A percentile compares a stretch with the other conserved stretches of the same genome.
Conservation (phyloP, 345 rosid genomes). For the Lumnitzera racemosa region DNA sequence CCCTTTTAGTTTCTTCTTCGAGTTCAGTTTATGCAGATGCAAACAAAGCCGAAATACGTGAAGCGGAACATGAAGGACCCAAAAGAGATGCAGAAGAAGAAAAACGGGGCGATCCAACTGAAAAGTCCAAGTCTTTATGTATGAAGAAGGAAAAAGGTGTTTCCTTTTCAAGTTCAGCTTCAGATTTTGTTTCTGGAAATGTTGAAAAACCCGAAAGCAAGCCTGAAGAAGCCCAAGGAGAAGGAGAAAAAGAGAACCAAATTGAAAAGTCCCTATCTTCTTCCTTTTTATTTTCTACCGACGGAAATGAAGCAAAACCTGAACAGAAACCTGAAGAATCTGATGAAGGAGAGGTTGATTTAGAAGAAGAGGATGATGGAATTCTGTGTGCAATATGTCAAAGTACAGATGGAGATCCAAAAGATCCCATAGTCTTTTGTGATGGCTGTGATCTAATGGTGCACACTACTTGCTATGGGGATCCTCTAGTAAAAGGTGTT, state of each 20-base stretch:
- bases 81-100: not conserved
- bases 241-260: constrained; percentile 19
- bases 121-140: too few relatives aligned
- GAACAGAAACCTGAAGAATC: not conserved
- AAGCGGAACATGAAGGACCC: too few relatives aligned
- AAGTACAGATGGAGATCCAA: constrained; percentile 90
- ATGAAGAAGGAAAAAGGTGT: too few relatives aligned
- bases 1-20: too few relatives aligned
- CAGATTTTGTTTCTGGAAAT: too few relatives aligned
- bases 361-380: constrained; percentile 48
- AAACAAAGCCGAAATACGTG: too few relatives aligned
- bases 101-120: not conserved
- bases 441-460: constrained; percentile 97
- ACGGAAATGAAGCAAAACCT: not conserved
- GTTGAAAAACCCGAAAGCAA: too few relatives aligned
- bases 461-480: constrained; percentile 80
- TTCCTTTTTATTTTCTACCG: not conserved
- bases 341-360: not conserved
- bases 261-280: not conserved
- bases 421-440: constrained; percentile 89
- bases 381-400: constrained; percentile 73
- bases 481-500: constrained; percentile 49
- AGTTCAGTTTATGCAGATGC: too few relatives aligned
- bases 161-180: too few relatives aligned
- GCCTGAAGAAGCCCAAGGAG: constrained; percentile 7